Conservation (phyloP, 805 yeast species). For the Wickerhamiella bombiphila region DNA sequence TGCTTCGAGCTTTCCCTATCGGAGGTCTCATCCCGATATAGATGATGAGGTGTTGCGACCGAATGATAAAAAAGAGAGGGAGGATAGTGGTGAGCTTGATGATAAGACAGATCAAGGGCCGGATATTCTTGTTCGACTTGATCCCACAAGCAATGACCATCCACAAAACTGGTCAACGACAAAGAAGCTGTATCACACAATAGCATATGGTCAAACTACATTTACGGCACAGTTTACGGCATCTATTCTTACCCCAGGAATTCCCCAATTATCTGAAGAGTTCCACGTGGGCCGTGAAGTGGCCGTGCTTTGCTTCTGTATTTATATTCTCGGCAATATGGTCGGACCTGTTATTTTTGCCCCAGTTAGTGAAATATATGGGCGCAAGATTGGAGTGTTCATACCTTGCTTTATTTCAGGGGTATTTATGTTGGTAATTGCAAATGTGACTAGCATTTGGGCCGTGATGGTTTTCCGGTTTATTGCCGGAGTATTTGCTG, state of each 20-base stretch:
- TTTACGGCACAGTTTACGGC: constrained; percentile 45
- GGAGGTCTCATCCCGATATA: no score
- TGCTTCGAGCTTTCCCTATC: no score
- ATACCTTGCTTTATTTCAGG: constrained; percentile 34
- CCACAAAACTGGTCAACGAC: constrained; percentile 42
- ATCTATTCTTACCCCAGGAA: constrained; percentile 36
- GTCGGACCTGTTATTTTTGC: constrained; percentile 45
- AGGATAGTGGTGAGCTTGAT: background rate
- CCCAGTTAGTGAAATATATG: constrained; percentile 44
- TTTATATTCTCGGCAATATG: constrained; percentile 48
- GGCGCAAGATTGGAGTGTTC: constrained; percentile 38
- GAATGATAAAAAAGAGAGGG: background rate
- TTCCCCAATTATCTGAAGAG: constrained; percentile 30
- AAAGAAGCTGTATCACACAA: constrained; percentile 29
- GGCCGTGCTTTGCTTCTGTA: constrained; percentile 37
- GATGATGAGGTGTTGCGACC: no score
- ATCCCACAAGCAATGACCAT: constrained; percentile 13
- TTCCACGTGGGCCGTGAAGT: constrained; percentile 32
- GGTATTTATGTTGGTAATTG: constrained; percentile 27
- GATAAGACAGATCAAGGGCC: background rate
- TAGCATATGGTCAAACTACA: constrained; percentile 30
- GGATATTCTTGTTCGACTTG: background rate
- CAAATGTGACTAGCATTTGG: constrained; percentile 33
- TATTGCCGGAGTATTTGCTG: constrained; percentile 45
- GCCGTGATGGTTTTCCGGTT: constrained; percentile 30